Conservation (phyloP, 148 eudicot genomes). For the Talinum fruticosum region DNA sequence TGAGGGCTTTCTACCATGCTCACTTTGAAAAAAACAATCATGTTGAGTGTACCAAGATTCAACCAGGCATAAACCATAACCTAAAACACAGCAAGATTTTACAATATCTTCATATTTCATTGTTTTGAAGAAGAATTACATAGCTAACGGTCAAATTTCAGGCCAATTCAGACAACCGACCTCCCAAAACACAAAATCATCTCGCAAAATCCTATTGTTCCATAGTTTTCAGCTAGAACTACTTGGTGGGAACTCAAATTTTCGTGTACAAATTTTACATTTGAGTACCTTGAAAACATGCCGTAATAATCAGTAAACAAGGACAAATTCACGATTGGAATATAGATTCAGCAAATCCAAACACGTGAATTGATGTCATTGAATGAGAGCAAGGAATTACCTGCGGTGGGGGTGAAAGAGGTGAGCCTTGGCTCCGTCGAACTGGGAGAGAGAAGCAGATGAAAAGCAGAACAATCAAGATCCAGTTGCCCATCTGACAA, state of each 20-base stretch:
- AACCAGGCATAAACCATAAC: background rate
- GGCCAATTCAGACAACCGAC: background rate
- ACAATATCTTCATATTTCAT: background rate
- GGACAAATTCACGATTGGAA: background rate
- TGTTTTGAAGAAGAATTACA: background rate
- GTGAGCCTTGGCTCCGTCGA: background rate
- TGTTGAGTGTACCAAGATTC: background rate
- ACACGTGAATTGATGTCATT: background rate
- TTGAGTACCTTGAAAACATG: background rate
- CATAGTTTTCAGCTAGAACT: background rate
- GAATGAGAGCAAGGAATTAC: slow-evolving; percentile 1
- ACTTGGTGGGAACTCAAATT: background rate
- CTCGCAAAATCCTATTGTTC: background rate
- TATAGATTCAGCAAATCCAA: background rate
- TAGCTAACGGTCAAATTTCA: background rate
- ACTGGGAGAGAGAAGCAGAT: slow-evolving; percentile 1
- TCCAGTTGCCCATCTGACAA: slow-evolving; percentile 20
- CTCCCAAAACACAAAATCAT: slow-evolving; percentile 3
- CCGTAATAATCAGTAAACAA: background rate
- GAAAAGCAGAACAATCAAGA: slow-evolving; percentile 17
- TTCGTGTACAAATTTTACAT: background rate
- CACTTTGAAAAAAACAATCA: background rate
- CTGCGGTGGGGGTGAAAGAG: slow-evolving; percentile 15
- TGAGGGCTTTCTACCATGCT: too few relatives aligned
- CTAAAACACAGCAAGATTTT: background rate